Conservation (phyloP, 2,329 filamentous ascomycete genomes). For the Camptophora hylomeconis region DNA sequence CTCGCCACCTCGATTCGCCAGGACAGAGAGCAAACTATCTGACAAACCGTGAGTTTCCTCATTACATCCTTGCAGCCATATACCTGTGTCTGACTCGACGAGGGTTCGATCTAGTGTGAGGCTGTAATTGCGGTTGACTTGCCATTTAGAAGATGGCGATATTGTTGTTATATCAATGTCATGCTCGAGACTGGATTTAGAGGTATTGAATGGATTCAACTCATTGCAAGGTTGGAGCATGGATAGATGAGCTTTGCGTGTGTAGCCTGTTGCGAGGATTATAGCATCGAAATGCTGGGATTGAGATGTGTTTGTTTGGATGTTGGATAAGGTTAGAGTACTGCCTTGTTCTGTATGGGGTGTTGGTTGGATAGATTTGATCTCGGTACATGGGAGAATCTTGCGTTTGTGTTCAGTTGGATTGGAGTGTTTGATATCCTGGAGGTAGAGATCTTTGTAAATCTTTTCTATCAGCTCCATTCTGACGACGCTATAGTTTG, state of each 20-base stretch:
- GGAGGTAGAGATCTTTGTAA: constrained; percentile 12
- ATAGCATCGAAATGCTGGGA: constrained; percentile 9
- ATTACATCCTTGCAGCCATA: constrained; percentile 91
- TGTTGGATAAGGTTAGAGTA: not conserved
- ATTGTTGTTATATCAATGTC: no score
- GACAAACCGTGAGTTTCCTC: constrained; percentile 82
- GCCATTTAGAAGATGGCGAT: constrained; percentile 36
- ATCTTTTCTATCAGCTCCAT: constrained; percentile 46
- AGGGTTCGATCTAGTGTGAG: constrained; percentile 56
- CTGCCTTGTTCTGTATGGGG: constrained; percentile 2
- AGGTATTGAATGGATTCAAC: no score
- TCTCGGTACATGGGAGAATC: no score
- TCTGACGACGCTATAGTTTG: constrained; percentile 90
- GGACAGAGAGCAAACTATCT: constrained; percentile 67
- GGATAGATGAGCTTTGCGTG: constrained; percentile 61
- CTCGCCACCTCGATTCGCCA: constrained; percentile 63
- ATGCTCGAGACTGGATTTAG: no score
- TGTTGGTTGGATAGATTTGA: constrained; percentile 8
- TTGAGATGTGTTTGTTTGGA: not conserved
- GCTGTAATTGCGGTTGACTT: constrained; percentile 64
- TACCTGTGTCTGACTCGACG: constrained; percentile 60
- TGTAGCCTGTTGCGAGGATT: constrained; percentile 17
- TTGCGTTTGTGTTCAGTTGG: constrained; percentile 7
- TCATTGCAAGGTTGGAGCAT: constrained; percentile 40
- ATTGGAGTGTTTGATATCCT: constrained; percentile 13